Conservation (phyloP, 257 asterid species). For the Ballota nigra region DNA sequence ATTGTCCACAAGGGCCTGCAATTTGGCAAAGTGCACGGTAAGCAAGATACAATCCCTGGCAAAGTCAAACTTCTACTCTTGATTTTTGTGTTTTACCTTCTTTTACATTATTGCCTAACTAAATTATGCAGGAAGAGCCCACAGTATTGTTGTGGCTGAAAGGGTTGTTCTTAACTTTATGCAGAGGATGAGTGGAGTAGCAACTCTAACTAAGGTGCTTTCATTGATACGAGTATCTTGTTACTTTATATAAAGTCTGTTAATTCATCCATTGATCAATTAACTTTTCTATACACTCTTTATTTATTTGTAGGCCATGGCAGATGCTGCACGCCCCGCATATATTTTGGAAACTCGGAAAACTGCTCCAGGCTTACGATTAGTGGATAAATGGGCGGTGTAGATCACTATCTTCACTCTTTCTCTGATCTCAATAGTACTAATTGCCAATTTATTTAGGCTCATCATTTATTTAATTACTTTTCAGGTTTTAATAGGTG, state of each 20-base stretch:
- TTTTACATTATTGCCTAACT: slow-evolving; percentile 9
- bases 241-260: neutral
- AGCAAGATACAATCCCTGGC: neutral
- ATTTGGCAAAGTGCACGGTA: slow-evolving; percentile 91
- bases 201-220: slow-evolving; percentile 87
- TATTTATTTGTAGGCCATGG: slow-evolving; percentile 76
- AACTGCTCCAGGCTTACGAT: slow-evolving; percentile 94
- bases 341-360: slow-evolving; percentile 84
- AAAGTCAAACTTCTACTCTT: neutral
- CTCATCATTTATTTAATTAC: slow-evolving; percentile 15
- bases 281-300: slow-evolving; percentile 11
- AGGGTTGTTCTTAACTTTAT: slow-evolving; percentile 97
- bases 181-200: slow-evolving; percentile 99
- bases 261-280: neutral
- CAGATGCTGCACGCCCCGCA: slow-evolving; percentile 93
- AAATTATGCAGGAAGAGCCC: slow-evolving; percentile 71
- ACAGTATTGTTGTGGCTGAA: slow-evolving; percentile 86
- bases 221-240: neutral
- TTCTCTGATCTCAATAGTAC: slow-evolving; percentile 9
- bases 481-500: slow-evolving; percentile 81
- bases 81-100: slow-evolving; percentile 1
- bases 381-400: slow-evolving; percentile 99
- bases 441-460: neutral
- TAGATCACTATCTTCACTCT: slow-evolving; percentile 42
- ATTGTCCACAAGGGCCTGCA: slow-evolving; percentile 77